Evolutionary conservation across 441 rosid species (phyloP).

Genomic region (Adansonia rubrostipa): DNA sequence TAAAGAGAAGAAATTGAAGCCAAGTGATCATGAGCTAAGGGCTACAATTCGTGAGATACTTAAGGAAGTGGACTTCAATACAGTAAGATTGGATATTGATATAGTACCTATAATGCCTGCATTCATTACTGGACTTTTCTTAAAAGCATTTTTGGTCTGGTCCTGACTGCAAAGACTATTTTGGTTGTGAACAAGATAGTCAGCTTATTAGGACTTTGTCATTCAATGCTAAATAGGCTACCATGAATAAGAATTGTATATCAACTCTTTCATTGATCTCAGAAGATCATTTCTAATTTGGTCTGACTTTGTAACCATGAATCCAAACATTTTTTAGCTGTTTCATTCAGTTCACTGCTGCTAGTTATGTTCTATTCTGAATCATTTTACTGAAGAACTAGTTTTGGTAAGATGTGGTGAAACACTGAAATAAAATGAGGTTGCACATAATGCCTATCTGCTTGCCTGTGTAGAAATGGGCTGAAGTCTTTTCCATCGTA

Average conservation of each 20-base stretch:
- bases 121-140: background rate
- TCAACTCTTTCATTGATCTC: background rate
- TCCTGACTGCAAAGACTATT: background rate
- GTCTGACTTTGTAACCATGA: background rate
- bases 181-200: background rate
- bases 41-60: constrained; percentile 78
- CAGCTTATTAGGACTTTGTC: background rate
- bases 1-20: constrained; percentile 48
- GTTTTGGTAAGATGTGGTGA: background rate
- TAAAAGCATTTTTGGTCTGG: background rate
- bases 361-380: background rate
- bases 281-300: background rate
- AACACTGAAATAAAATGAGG: background rate
- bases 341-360: background rate
- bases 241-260: background rate
- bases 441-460: background rate
- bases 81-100: constrained; percentile 53
- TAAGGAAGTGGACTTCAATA: constrained; percentile 86
- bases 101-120: background rate
- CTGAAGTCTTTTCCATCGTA: background rate
- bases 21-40: constrained; percentile 65
- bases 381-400: constrained; percentile 1
- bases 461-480: background rate
- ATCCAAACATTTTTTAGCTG: background rate
- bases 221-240: constrained; percentile 1